These are phyloP conservation scores for Hygrophorus russula DNA, from an alignment of 768 basidiomycete species.

Conservation along the genomic window DNA sequence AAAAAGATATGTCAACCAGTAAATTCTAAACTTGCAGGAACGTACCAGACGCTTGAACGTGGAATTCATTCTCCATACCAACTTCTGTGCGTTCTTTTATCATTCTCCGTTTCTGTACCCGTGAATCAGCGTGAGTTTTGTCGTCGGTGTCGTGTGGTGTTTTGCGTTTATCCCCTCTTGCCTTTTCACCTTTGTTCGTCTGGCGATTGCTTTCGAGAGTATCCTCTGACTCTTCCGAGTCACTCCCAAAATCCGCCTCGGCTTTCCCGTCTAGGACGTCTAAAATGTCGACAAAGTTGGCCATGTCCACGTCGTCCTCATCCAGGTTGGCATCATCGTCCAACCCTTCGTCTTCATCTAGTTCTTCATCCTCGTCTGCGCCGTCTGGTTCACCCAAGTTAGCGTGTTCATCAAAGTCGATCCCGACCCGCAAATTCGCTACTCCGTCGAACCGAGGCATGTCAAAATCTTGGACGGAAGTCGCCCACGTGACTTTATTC, in stretches of 20 bases:
- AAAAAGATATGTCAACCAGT: background rate
- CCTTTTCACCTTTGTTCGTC: too few relatives aligned
- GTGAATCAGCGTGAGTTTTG: background rate
- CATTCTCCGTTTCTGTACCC: conserved; percentile 27
- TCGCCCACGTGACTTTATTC: too few relatives aligned
- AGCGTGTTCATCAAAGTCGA: too few relatives aligned
- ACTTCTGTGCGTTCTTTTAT: conserved; percentile 67
- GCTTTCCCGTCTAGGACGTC: conserved; percentile 57
- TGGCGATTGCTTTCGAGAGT: too few relatives aligned
- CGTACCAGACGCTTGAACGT: conserved; percentile 38
- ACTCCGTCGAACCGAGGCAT: too few relatives aligned
- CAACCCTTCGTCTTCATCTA: too few relatives aligned
- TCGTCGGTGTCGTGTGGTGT: background rate
- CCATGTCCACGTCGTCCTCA: conserved; percentile 24
- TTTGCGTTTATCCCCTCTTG: too few relatives aligned
- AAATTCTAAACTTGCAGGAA: conserved; percentile 1
- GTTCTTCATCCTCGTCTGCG: too few relatives aligned
- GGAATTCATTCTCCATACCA: conserved; percentile 77
- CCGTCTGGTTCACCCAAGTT: too few relatives aligned
- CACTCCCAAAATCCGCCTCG: conserved; percentile 29
- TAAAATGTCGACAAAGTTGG: conserved; percentile 45
- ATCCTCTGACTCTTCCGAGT: conserved; percentile 16
- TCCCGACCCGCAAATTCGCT: too few relatives aligned
- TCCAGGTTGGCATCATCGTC: too few relatives aligned
- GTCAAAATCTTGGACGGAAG: too few relatives aligned